These are phyloP conservation scores for Mollisiaceae sp. DNA, from an alignment of 2,329 filamentous ascomycete species.

Conservation along the genomic window DNA sequence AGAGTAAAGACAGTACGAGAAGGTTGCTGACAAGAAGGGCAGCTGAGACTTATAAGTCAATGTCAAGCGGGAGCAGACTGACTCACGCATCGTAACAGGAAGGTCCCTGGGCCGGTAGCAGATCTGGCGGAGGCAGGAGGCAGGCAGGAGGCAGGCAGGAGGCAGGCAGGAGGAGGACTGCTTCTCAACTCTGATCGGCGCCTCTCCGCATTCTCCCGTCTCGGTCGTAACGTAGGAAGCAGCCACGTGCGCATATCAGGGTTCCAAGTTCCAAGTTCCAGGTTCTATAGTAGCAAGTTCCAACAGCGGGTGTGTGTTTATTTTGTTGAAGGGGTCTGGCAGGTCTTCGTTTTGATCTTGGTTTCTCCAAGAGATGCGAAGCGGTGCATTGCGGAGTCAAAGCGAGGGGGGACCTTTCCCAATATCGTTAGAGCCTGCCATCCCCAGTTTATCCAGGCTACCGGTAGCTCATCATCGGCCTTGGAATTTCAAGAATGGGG, in stretches of 20 bases:
- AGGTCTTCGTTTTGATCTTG: background rate
- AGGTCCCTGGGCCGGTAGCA: background rate
- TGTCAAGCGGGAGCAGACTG: background rate
- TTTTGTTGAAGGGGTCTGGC: background rate
- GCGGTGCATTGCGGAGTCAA: background rate
- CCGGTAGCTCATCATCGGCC: background rate
- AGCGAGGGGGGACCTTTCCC: background rate
- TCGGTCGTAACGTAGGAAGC: background rate
- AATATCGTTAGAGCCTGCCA: background rate
- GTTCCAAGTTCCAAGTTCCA: no score
- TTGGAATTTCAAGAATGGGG: background rate
- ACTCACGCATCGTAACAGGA: background rate
- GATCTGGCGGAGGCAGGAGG: no score
- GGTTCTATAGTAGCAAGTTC: no score
- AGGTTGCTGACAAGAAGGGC: background rate
- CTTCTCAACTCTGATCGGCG: background rate
- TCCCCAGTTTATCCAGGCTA: background rate
- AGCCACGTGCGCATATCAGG: background rate
- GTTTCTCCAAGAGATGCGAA: background rate
- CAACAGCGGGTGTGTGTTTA: no score
- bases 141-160: no score
- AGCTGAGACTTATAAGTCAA: background rate
- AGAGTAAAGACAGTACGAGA: background rate
- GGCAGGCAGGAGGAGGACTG: background rate
- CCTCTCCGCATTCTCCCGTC: background rate